Evolutionary conservation across 1,284 basidiomycete genomes (phyloP).

Genomic region (Termitomyces sp.): DNA sequence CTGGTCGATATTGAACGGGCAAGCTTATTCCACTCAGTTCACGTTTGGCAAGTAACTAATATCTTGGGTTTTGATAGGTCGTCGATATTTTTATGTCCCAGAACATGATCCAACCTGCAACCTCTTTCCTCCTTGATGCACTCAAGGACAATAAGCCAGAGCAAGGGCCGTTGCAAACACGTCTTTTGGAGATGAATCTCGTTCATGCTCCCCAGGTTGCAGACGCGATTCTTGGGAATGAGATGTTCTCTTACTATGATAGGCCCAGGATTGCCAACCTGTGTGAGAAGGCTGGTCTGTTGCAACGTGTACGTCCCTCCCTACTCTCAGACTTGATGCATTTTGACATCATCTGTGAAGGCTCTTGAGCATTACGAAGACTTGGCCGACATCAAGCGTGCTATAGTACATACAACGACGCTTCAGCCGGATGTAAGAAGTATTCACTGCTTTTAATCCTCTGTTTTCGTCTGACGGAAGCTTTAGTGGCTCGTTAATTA

Average conservation of each 20-base stretch:
- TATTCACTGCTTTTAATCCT: conserved; percentile 3
- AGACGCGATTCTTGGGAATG: conserved; percentile 97
- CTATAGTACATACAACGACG: conserved; percentile 89
- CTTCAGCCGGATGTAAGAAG: conserved; percentile 75
- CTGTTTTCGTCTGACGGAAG: conserved; percentile 10
- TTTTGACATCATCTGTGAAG: conserved; percentile 33
- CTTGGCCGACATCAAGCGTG: conserved; percentile 95
- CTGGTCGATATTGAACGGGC: conserved; percentile 93
- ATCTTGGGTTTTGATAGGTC: conserved; percentile 42
- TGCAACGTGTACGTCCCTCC: conserved; percentile 71
- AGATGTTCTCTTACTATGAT: conserved; percentile 99
- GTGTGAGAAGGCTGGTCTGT: conserved; percentile 95
- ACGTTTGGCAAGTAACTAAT: not conserved
- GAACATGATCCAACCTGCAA: conserved; percentile 99
- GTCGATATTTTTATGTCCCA: conserved; percentile 99
- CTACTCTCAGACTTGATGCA: not conserved
- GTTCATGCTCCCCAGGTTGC: conserved; percentile 98
- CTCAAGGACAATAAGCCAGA: conserved; percentile 99
- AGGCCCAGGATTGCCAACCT: conserved; percentile 95
- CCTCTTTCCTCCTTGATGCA: conserved; percentile 97
- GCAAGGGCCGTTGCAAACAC: conserved; percentile 94
- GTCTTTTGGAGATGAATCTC: conserved; percentile 97
- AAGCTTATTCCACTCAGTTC: conserved; percentile 21
- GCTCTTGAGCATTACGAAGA: conserved; percentile 99
- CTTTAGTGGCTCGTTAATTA: conserved; percentile 93